These are phyloP conservation scores for Graphiopsis chlorocephala DNA, from an alignment of 2,329 filamentous ascomycete genomes.

Conservation along the genomic window DNA sequence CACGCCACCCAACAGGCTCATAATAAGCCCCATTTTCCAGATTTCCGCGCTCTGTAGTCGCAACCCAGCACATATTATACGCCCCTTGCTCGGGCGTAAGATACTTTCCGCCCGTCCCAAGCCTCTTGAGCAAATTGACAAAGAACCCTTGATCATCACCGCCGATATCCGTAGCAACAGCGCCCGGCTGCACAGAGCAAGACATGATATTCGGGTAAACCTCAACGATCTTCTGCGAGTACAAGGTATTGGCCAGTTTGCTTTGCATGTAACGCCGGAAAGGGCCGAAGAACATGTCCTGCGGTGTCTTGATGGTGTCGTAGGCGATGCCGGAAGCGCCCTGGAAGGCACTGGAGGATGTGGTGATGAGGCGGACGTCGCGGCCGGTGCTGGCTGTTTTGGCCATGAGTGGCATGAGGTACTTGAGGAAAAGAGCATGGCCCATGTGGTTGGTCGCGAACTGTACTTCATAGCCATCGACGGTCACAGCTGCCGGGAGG, in stretches of 20 bases:
- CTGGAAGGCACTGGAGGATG: not conserved
- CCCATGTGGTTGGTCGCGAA: constrained; percentile 53
- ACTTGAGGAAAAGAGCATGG: constrained; percentile 47
- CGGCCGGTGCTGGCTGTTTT: constrained; percentile 31
- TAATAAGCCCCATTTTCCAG: constrained; percentile 45
- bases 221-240: constrained; percentile 41
- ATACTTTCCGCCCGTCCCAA: not conserved
- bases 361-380: constrained; percentile 1
- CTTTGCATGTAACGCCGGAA: constrained; percentile 45
- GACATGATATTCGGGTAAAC: constrained; percentile 46
- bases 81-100: constrained; percentile 30
- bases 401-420: constrained; percentile 45
- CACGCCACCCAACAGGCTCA: constrained; percentile 35
- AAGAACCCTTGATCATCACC: not conserved
- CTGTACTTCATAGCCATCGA: constrained; percentile 51
- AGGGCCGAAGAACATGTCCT: constrained; percentile 23
- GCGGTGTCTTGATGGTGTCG: not conserved
- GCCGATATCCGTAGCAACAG: constrained; percentile 33
- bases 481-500: constrained; percentile 37
- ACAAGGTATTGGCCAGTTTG: constrained; percentile 53
- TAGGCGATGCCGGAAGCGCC: not conserved
- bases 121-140: constrained; percentile 19
- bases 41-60: constrained; percentile 21
- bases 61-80: constrained; percentile 44
- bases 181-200: constrained; percentile 49